phyloP scores from a whole-genome alignment of 2,329 filamentous ascomycete genomes.

The Venturia effusa region DNA sequence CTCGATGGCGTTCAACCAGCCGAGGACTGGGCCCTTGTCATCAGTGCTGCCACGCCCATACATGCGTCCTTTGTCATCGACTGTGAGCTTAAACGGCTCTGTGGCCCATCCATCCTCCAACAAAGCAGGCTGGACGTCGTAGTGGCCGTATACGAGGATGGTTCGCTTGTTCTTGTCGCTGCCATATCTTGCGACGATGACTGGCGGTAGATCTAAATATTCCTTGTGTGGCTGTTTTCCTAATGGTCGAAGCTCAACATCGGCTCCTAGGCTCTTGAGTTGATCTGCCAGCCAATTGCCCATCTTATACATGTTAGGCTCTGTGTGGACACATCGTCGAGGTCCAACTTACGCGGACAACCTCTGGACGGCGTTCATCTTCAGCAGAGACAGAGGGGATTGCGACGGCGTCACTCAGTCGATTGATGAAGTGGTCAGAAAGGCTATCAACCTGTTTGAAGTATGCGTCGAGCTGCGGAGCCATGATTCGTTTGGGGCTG shows the following conservation, averaged over 20 bases:
- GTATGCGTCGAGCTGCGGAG: conserved; percentile 79
- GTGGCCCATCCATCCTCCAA: conserved; percentile 93
- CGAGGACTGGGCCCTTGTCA: conserved; percentile 94
- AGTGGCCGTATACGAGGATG: conserved; percentile 95
- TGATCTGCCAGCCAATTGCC: conserved; percentile 79
- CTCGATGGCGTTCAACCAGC: conserved; percentile 97
- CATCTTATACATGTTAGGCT: conserved; percentile 46
- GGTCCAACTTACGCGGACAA: conserved; percentile 59
- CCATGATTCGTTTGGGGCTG: conserved; percentile 59
- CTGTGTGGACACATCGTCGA: too few species aligned
- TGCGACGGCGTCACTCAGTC: conserved; percentile 81
- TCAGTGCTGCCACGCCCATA: conserved; percentile 91
- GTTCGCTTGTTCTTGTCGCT: conserved; percentile 87
- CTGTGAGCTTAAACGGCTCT: conserved; percentile 78
- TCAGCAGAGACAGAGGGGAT: conserved; percentile 95
- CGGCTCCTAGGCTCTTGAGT: conserved; percentile 72
- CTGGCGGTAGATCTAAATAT: conserved; percentile 81
- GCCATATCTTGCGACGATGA: conserved; percentile 85
- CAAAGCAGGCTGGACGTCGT: conserved; percentile 93
- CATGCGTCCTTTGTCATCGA: conserved; percentile 91
- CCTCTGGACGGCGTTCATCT: conserved; percentile 77
- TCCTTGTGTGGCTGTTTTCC: conserved; percentile 90
- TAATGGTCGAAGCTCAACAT: conserved; percentile 74
- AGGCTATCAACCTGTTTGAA: conserved; percentile 85
- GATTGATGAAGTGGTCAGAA: conserved; percentile 74